Percentiles rank a stretch among this genome's conserved stretches.
phyloP scores from a whole-genome alignment of 805 yeast species.

The Yarrowia deformans region DNA sequence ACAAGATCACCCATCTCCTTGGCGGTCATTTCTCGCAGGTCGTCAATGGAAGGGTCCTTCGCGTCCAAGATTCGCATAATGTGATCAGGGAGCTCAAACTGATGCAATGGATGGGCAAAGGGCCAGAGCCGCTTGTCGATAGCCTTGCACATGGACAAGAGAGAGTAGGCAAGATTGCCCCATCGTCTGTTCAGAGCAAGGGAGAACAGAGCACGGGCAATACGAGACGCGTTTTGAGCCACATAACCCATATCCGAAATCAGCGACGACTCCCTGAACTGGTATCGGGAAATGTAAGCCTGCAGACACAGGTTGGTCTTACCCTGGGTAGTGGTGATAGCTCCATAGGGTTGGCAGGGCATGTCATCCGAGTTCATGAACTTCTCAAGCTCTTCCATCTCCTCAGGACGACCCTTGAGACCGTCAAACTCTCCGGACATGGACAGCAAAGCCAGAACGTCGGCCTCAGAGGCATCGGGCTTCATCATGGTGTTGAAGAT shows the following conservation, averaged over 20 bases:
- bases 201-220: slow-evolving; percentile 86
- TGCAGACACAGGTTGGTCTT: slow-evolving; percentile 89
- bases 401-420: slow-evolving; percentile 88
- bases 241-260: slow-evolving; percentile 89
- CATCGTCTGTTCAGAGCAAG: slow-evolving; percentile 89
- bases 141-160: slow-evolving; percentile 84
- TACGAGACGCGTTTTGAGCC: slow-evolving; percentile 94
- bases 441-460: slow-evolving; percentile 83
- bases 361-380: slow-evolving; percentile 62
- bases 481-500: slow-evolving; percentile 84
- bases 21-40: slow-evolving; percentile 72
- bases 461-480: slow-evolving; percentile 91
- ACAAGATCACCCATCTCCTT: slow-evolving; percentile 88
- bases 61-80: slow-evolving; percentile 67
- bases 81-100: slow-evolving; percentile 75
- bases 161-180: slow-evolving; percentile 79
- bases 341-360: slow-evolving; percentile 85
- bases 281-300: slow-evolving; percentile 80
- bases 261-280: slow-evolving; percentile 78
- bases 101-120: slow-evolving; percentile 86
- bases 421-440: slow-evolving; percentile 95
- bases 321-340: slow-evolving; percentile 75
- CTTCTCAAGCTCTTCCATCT: slow-evolving; percentile 70
- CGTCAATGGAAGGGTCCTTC: slow-evolving; percentile 64
- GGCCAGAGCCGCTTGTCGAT: slow-evolving; percentile 88